These are phyloP conservation scores for Thielaviopsis musarum DNA, from an alignment of 2,329 filamentous ascomycete genomes.

Conservation along the genomic window DNA sequence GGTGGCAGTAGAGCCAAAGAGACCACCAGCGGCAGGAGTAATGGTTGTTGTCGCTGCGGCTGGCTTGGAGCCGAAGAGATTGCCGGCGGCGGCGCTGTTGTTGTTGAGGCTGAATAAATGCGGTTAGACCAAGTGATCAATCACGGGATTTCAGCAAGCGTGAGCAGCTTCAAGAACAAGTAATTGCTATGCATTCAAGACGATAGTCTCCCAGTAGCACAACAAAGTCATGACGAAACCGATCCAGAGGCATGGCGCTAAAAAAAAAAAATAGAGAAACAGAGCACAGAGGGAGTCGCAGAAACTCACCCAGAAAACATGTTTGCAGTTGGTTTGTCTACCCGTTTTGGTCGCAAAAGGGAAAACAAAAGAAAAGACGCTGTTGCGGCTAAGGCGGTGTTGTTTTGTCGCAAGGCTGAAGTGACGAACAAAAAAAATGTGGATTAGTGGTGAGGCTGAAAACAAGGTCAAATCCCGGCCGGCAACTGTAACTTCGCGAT, in stretches of 20 bases:
- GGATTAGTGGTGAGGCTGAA: not conserved
- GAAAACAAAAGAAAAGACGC: not conserved
- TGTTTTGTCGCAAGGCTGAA: not conserved
- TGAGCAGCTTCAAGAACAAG: not conserved
- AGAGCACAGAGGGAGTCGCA: not conserved
- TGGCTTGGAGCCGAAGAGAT: constrained; percentile 8
- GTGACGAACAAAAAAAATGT: not conserved
- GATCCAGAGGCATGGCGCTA: not conserved
- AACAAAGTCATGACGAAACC: not conserved
- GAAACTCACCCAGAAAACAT: not conserved
- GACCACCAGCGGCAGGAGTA: constrained; percentile 13
- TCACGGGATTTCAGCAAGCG: not conserved
- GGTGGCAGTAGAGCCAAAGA: constrained; percentile 15
- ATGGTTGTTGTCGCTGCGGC: constrained; percentile 8
- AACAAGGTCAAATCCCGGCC: not conserved
- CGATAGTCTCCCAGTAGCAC: not conserved
- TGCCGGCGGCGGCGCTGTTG: constrained; percentile 1
- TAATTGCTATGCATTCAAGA: not conserved
- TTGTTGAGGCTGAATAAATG: not conserved
- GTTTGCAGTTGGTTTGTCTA: not conserved
- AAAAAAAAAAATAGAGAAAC: too few relatives aligned
- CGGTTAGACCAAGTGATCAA: not conserved
- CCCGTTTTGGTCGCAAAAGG: not conserved
- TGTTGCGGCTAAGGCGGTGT: not conserved
- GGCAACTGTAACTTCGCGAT: not conserved